Conservation (phyloP, 2,329 filamentous ascomycete species). For the Pseudonectria foliicola region DNA sequence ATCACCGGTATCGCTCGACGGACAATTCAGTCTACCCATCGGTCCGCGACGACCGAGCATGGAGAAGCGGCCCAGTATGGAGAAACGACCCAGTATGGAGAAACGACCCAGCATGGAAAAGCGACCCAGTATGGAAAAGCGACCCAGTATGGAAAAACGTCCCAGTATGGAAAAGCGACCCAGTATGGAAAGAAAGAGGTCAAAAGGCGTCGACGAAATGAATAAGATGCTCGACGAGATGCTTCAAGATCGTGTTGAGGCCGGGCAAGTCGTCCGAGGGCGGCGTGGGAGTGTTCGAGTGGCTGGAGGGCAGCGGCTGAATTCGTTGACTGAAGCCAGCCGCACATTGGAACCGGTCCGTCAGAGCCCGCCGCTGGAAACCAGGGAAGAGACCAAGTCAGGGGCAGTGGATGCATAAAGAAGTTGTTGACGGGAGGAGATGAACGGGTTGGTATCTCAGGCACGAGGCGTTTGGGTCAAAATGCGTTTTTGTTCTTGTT, state of each 20-base stretch:
- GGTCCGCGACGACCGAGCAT: too few species aligned
- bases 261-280: conserved; percentile 62
- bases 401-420: conserved; percentile 10
- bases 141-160: too few species aligned
- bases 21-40: too few species aligned
- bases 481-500: conserved; percentile 3
- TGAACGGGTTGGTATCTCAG: conserved; percentile 1
- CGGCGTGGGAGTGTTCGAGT: conserved; percentile 60
- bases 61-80: too few species aligned
- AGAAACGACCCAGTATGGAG: too few species aligned
- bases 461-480: conserved; percentile 11
- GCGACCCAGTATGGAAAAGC: too few species aligned
- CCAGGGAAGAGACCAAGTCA: conserved; percentile 17
- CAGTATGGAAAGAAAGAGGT: conserved; percentile 40
- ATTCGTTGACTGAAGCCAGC: conserved; percentile 26
- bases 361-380: conserved; percentile 28
- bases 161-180: conserved; percentile 19
- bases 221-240: conserved; percentile 91
- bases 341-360: conserved; percentile 33
- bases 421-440: not conserved
- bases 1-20: conserved; percentile 17
- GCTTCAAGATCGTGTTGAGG: conserved; percentile 83
- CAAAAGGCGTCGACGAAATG: conserved; percentile 81
- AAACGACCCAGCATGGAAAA: too few species aligned
- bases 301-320: conserved; percentile 37